Evolutionary conservation across 2,329 filamentous ascomycete genomes (phyloP).

Genomic region (Macroventuria anomochaeta): DNA sequence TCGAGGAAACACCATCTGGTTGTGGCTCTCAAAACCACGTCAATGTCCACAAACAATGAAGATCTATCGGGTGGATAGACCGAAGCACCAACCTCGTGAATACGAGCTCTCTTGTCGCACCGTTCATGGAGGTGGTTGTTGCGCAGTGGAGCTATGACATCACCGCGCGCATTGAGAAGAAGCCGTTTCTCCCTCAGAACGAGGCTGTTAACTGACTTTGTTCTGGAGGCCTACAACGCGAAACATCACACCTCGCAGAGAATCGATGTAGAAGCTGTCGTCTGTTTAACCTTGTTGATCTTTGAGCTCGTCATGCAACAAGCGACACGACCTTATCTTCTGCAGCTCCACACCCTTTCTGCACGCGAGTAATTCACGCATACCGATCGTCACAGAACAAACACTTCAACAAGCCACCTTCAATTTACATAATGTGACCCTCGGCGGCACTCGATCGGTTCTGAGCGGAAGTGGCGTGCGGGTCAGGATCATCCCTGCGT

Average conservation of each 20-base stretch:
- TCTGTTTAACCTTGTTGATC: conserved; percentile 1
- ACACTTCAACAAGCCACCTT: not conserved
- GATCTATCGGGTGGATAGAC: not conserved
- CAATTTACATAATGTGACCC: conserved; percentile 8
- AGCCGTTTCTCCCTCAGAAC: not conserved
- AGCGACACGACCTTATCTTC: not conserved
- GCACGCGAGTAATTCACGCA: not conserved
- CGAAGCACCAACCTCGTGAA: conserved; percentile 2
- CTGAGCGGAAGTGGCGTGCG: conserved; percentile 26
- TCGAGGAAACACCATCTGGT: not conserved
- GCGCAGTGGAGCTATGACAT: conserved; percentile 10
- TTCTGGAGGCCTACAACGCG: not conserved
- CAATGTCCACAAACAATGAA: conserved; percentile 6
- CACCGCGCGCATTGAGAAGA: not conserved
- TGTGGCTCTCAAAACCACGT: not conserved
- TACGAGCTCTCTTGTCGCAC: conserved; percentile 11
- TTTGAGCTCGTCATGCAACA: not conserved
- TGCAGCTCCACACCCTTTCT: conserved; percentile 4
- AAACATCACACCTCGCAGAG: not conserved
- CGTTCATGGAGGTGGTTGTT: not conserved
- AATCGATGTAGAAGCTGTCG: not conserved
- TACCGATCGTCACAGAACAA: conserved; percentile 6
- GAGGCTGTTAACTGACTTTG: not conserved
- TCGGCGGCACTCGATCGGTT: conserved; percentile 2
- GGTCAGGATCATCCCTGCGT: conserved; percentile 14